These are phyloP conservation scores for Lichenothelia convexa DNA, from an alignment of 495 filamentous ascomycete species.

Conservation along the genomic window DNA sequence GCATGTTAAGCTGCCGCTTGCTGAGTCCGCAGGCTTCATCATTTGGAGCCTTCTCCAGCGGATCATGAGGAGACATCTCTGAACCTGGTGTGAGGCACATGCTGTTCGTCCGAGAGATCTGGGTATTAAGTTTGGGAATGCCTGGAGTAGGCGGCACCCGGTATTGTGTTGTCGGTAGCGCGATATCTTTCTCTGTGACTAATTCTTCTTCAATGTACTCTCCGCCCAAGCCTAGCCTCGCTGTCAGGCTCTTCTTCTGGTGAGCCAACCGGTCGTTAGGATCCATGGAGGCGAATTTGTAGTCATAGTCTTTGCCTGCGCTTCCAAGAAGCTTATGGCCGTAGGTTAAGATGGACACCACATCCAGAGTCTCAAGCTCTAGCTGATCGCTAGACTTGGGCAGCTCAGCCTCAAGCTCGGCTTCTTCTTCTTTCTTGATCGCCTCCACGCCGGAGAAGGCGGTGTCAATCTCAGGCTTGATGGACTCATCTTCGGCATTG, in stretches of 20 bases:
- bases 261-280: constrained; percentile 61
- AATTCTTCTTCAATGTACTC: constrained; percentile 74
- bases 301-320: constrained; percentile 67
- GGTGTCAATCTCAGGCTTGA: constrained; percentile 11
- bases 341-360: constrained; percentile 57
- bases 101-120: constrained; percentile 29
- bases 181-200: constrained; percentile 41
- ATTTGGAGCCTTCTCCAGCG: constrained; percentile 25
- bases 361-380: constrained; percentile 54
- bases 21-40: constrained; percentile 67
- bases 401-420: constrained; percentile 10
- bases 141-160: constrained; percentile 20
- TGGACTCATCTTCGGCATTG: constrained; percentile 42
- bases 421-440: constrained; percentile 21
- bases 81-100: constrained; percentile 21
- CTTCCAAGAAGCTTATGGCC: constrained; percentile 71
- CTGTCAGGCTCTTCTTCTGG: constrained; percentile 72
- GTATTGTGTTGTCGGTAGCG: constrained; percentile 20
- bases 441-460: background rate
- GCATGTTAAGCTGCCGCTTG: constrained; percentile 76
- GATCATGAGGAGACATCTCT: constrained; percentile 32
- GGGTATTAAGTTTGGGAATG: constrained; percentile 28
- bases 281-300: constrained; percentile 61
- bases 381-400: constrained; percentile 38
- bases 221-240: constrained; percentile 68